Evolutionary conservation across 306 rosid genomes (phyloP).

Genomic region (Prunus mira): DNA sequence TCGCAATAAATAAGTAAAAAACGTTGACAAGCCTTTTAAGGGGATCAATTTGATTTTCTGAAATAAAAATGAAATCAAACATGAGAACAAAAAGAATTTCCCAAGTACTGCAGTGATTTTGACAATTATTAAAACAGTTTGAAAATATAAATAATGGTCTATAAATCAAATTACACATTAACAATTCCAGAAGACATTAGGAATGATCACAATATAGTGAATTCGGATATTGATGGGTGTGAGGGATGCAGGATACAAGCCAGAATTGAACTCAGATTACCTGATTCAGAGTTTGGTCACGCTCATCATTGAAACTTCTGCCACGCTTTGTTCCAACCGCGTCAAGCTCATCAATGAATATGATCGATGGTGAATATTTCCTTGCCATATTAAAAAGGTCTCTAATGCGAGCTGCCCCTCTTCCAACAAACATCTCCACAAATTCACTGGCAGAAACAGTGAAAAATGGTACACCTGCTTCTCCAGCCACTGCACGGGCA

Average conservation of each 20-base stretch:
- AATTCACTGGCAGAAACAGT: constrained; percentile 96
- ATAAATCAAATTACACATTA: neutral
- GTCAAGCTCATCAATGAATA: constrained; percentile 95
- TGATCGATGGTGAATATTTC: constrained; percentile 75
- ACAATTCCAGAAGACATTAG: neutral
- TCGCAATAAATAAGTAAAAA: neutral
- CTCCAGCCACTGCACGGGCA: constrained; percentile 98
- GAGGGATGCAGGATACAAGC: neutral
- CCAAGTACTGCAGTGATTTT: neutral
- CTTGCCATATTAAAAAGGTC: constrained; percentile 86
- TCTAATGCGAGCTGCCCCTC: constrained; percentile 96
- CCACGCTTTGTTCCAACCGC: constrained; percentile 98
- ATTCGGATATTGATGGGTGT: neutral
- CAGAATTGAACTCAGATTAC: constrained; percentile 32
- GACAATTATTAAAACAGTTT: neutral
- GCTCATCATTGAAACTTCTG: constrained; percentile 91
- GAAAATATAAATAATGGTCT: neutral
- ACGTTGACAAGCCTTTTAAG: neutral
- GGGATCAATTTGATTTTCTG: neutral
- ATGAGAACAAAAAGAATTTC: neutral
- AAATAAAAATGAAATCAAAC: neutral
- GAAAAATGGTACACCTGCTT: constrained; percentile 94
- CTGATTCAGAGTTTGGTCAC: constrained; percentile 94
- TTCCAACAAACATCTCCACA: constrained; percentile 93
- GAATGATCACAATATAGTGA: neutral